phyloP scores from a whole-genome alignment of 768 basidiomycete genomes.

The Auricularia heimuer region DNA sequence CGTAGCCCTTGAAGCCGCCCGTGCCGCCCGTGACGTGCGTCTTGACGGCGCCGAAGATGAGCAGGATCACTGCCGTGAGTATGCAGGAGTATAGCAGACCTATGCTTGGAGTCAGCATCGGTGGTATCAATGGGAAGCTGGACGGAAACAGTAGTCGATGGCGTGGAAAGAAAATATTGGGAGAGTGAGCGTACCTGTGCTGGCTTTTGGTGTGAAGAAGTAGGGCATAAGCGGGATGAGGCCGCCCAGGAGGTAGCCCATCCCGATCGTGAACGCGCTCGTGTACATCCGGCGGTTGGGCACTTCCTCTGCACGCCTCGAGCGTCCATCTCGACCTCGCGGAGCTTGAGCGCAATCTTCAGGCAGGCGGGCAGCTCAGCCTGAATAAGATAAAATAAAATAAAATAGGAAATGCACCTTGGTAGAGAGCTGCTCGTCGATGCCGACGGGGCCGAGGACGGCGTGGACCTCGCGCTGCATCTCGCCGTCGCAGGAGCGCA shows the following conservation, averaged over 20 bases:
- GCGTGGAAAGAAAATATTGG: background rate
- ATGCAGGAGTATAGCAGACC: slow-evolving; percentile 66
- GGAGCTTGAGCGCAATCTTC: slow-evolving; percentile 60
- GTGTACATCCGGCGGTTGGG: slow-evolving; percentile 75
- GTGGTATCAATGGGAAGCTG: too few species aligned
- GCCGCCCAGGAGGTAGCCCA: slow-evolving; percentile 89
- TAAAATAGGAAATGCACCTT: slow-evolving; percentile 17
- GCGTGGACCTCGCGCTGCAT: slow-evolving; percentile 92
- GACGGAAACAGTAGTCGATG: slow-evolving; percentile 3
- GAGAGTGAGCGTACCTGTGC: slow-evolving; percentile 20
- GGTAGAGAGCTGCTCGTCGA: slow-evolving; percentile 72
- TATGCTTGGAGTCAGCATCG: background rate
- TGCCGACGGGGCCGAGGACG: slow-evolving; percentile 80
- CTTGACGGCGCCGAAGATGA: slow-evolving; percentile 79
- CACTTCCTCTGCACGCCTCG: slow-evolving; percentile 61
- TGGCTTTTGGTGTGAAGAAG: slow-evolving; percentile 73
- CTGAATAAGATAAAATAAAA: too few species aligned
- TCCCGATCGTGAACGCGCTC: slow-evolving; percentile 90
- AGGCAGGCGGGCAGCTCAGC: too few species aligned
- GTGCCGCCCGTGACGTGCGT: slow-evolving; percentile 26
- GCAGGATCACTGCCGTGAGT: slow-evolving; percentile 74
- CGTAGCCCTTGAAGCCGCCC: slow-evolving; percentile 39
- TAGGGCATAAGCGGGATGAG: slow-evolving; percentile 88
- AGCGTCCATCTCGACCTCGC: slow-evolving; percentile 50
- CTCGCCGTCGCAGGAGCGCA: slow-evolving; percentile 84